Base-by-base conservation (phyloP, 2,329 filamentous ascomycete species). In the Trichoderma simmonsii region DNA sequence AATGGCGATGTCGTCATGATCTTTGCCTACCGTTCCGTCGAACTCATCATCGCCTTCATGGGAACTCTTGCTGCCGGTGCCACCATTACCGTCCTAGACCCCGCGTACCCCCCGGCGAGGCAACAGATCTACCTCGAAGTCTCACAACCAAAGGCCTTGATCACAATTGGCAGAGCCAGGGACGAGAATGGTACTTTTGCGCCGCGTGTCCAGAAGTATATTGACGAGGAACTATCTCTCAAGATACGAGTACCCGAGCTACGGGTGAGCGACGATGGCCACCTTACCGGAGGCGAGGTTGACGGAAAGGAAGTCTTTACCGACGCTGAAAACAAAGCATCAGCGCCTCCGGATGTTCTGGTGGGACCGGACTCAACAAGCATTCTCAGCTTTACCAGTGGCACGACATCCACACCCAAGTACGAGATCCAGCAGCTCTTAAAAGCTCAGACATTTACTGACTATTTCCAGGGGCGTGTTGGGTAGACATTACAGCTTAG, bases 1-100 rank as follows among this genome's bases (percentile, higher is more conserved):
- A 86, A 90, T 75, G 94, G 94, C 9, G 94, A 98, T 79, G 94
- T 97, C 3, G 94, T 97, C 77, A 97, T 97, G 93, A 93, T 96
- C 74, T 98, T 91, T 79, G 93, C 93, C 71, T 89, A 97, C 82
- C 90, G 95, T 72, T 90, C 74, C 62, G 94, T 97, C 39, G 86
- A 89, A 32, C 80, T 90, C 14, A 85, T 89, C 57, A 78, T 84
- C 61, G 93, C 92, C 43, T 90, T 94, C 69, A 97, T 97, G 93
- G 95, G 94, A 73, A 87, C 86, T 26, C 79, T 89, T 79, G 74
- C 83, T 59, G 86, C 91, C 62, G 91, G 90, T 72, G 88, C 88
- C 60, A 91, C 87, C 6, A 84, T 91, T 75, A 89, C 84, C 4
- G 88, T 92, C 56, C 87, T 97, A 24, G 94, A 97, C 79, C 95